Percentiles rank a stretch among this genome's conserved stretches.
Evolutionary conservation across 768 basidiomycete species (phyloP).

Genomic region (Leucocoprinus sp.): DNA sequence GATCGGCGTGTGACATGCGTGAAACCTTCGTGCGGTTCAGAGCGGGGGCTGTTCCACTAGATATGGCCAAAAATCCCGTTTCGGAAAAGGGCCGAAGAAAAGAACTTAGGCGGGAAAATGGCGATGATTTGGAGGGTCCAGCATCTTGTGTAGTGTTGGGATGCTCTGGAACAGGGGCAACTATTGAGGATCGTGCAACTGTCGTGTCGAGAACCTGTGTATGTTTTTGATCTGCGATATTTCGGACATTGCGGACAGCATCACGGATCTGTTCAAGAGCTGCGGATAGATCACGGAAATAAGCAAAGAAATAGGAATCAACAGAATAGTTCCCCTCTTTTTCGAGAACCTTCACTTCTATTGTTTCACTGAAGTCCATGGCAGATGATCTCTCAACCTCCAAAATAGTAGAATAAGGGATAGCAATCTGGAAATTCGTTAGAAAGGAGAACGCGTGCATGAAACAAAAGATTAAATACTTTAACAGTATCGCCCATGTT

Average conservation of each 20-base stretch:
- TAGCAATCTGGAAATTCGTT: constrained; percentile 56
- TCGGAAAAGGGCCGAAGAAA: constrained; percentile 67
- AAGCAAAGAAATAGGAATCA: constrained; percentile 92
- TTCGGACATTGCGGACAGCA: constrained; percentile 54
- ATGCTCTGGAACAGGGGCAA: constrained; percentile 25
- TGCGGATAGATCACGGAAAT: constrained; percentile 73
- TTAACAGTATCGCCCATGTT: constrained; percentile 96
- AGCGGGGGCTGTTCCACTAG: constrained; percentile 15
- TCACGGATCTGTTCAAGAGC: constrained; percentile 80
- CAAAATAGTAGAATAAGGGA: constrained; percentile 83
- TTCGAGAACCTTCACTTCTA: constrained; percentile 89
- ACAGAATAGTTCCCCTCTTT: constrained; percentile 69
- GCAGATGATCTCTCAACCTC: constrained; percentile 85
- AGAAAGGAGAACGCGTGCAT: neutral
- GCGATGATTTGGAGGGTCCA: constrained; percentile 13
- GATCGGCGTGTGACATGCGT: constrained; percentile 56
- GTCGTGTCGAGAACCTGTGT: constrained; percentile 57
- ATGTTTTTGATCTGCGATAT: constrained; percentile 23
- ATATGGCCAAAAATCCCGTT: constrained; percentile 22
- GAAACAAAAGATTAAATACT: constrained; percentile 30
- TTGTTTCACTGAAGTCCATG: constrained; percentile 94
- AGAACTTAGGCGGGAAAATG: constrained; percentile 46
- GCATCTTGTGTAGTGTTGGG: constrained; percentile 14
- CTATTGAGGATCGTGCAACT: constrained; percentile 24
- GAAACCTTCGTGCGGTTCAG: constrained; percentile 51